Conservation (phyloP, 768 basidiomycete species). For the Naganishia vaughanmartiniae region DNA sequence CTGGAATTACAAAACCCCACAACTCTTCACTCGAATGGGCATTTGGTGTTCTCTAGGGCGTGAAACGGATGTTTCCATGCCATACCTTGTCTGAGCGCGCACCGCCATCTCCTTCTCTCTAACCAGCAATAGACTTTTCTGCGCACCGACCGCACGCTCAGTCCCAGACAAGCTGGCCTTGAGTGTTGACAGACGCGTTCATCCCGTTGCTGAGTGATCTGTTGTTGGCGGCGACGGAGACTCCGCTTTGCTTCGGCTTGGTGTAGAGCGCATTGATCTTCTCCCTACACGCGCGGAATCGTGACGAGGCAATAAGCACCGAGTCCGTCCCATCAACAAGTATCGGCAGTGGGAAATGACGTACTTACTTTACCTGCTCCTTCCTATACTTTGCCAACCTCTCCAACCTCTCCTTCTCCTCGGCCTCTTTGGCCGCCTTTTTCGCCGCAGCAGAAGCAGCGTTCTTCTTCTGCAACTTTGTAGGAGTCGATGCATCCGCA, state of each 20-base stretch:
- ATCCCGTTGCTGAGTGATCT: constrained; percentile 20
- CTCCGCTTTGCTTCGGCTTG: constrained; percentile 12
- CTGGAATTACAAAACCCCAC: no score
- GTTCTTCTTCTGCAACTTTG: constrained; percentile 30
- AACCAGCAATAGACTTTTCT: no score
- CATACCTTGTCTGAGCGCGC: no score
- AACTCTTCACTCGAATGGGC: no score
- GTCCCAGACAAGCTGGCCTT: constrained; percentile 2
- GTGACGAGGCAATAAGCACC: neutral
- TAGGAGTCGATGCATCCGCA: neutral
- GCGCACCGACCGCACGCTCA: neutral
- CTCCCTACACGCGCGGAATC: neutral
- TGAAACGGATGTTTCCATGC: no score
- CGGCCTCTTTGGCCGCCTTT: constrained; percentile 24
- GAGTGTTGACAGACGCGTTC: neutral
- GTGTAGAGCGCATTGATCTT: constrained; percentile 16
- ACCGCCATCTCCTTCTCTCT: no score
- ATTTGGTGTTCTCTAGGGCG: no score
- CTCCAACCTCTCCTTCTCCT: constrained; percentile 27
- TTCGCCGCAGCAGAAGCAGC: constrained; percentile 23
- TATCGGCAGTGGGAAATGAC: neutral
- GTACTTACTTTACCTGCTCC: constrained; percentile 21
- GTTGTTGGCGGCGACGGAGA: constrained; percentile 17
- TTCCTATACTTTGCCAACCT: constrained; percentile 20
- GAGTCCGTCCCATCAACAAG: neutral